These are phyloP conservation scores for Podospora comata DNA, from an alignment of 495 filamentous ascomycete species.

Conservation along the genomic window DNA sequence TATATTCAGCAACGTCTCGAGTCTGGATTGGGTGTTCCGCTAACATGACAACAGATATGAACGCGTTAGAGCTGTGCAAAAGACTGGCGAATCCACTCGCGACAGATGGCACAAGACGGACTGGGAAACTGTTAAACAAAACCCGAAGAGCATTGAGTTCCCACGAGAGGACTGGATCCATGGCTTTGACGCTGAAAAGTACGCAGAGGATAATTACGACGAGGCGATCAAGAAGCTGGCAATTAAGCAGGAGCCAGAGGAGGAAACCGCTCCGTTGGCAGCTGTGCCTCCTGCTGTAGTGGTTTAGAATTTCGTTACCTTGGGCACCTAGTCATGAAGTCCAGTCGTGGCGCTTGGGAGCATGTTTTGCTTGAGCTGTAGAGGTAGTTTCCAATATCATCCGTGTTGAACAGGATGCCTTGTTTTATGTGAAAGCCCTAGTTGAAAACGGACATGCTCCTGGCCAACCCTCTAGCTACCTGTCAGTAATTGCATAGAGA, in stretches of 20 bases:
- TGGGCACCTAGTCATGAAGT: no score
- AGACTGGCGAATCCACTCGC: slow-evolving; percentile 52
- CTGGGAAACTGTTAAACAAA: slow-evolving; percentile 49
- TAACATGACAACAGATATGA: slow-evolving; percentile 35
- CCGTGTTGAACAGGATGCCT: no score
- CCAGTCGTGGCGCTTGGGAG: no score
- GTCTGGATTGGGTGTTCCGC: neutral
- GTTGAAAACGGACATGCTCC: no score
- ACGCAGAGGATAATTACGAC: slow-evolving; percentile 53
- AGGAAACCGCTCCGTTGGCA: slow-evolving; percentile 13
- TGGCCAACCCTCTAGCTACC: no score
- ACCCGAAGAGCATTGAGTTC: slow-evolving; percentile 52
- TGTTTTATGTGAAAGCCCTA: no score
- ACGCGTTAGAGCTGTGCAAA: slow-evolving; percentile 46
- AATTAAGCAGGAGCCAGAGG: slow-evolving; percentile 9
- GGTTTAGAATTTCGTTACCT: slow-evolving; percentile 7
- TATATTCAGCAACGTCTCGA: slow-evolving; percentile 12
- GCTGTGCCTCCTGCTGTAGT: slow-evolving; percentile 16
- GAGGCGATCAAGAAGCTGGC: slow-evolving; percentile 33
- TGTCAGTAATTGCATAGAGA: neutral
- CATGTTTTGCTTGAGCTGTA: no score
- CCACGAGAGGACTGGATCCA: slow-evolving; percentile 60
- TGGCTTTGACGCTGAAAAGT: slow-evolving; percentile 52
- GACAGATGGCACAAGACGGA: slow-evolving; percentile 58
- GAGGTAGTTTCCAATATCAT: no score